Evolutionary conservation across 805 yeast species (phyloP), one percentile per base, ranked within the genome.

Genomic region (Ogataea zsoltii): DNA sequence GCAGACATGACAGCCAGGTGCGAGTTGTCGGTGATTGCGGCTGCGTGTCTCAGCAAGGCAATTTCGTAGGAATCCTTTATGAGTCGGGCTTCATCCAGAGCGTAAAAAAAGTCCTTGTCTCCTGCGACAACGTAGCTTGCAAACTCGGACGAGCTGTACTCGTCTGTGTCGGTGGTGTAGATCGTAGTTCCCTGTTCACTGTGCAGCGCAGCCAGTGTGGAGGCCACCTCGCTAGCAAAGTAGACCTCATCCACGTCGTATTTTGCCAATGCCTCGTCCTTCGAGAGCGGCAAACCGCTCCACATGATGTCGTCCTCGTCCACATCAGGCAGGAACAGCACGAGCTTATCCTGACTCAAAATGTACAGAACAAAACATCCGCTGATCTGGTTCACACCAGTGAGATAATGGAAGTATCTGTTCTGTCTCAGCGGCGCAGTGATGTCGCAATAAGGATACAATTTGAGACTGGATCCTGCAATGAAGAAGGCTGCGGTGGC

Each of bases 1-100:
- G 97, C 96, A 25, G 90, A 82, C 97, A 92, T 89, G 31, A 88
- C 97, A 0, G 96, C 96, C 23, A 79, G 65, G 65, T 92, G 99
- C 32, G 92, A 84, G 49, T 85, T 85, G 60, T 89, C 97, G 7
- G 96, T 85, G 61, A 94, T 88, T 54, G 75, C 74, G 17, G 95
- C 78, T 11, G 97, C 98, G 55, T 84, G 82, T 48, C 78, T 77
- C 83, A 92, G 76, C 48, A 88, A 70, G 13, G 75, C 79, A 30
- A 94, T 69, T 65, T 92, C 99, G 61, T 72, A 89, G 28, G 74
- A 79, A 65, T 94, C 98, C 66, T 92, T 92, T 57, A 87, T 82
- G 55, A 85, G 62, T 60, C 99, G 76, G 1, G 96, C 68, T 66
- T 91, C 98, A 63, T 92, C 97, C 41, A 94, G 67, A 0, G 97